phyloP scores from a whole-genome alignment of 768 basidiomycete genomes.

The Psilocybe azurescens region DNA sequence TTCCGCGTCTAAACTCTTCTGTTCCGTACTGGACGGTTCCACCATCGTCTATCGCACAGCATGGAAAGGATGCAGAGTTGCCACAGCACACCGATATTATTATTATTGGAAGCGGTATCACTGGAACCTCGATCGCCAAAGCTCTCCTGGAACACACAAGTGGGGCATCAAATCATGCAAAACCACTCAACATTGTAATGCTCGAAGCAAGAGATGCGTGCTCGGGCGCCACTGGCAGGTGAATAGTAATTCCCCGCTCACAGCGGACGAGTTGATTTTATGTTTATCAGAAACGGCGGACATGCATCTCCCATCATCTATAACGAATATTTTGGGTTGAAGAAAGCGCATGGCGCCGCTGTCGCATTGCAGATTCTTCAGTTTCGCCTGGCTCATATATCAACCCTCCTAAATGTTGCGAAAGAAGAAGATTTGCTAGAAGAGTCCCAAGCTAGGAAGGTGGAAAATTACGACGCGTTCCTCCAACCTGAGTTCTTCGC shows the following conservation, averaged over 20 bases:
- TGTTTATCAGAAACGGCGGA: slow-evolving; percentile 63
- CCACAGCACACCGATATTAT: slow-evolving; percentile 68
- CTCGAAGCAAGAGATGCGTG: slow-evolving; percentile 83
- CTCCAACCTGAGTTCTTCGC: slow-evolving; percentile 45
- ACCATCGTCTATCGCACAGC: slow-evolving; percentile 47
- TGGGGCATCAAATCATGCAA: slow-evolving; percentile 18
- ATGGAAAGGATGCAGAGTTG: slow-evolving; percentile 31
- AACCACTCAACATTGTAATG: slow-evolving; percentile 57
- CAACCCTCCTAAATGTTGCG: slow-evolving; percentile 52
- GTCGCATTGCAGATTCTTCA: slow-evolving; percentile 58
- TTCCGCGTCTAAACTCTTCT: slow-evolving; percentile 61
- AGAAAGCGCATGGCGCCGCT: slow-evolving; percentile 47
- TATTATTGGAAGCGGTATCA: slow-evolving; percentile 80
- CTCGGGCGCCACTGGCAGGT: slow-evolving; percentile 78
- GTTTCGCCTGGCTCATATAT: slow-evolving; percentile 65
- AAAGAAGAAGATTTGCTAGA: slow-evolving; percentile 57
- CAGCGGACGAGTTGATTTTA: not conserved
- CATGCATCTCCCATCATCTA: slow-evolving; percentile 68
- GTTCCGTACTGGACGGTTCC: slow-evolving; percentile 71
- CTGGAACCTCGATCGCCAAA: slow-evolving; percentile 66
- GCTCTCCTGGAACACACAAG: slow-evolving; percentile 49
- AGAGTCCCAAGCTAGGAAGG: slow-evolving; percentile 60
- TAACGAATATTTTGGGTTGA: slow-evolving; percentile 58
- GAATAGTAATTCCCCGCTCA: slow-evolving; percentile 14
- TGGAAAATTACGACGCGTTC: slow-evolving; percentile 65